A percentile compares a stretch with the other conserved stretches of the same genome.
Evolutionary conservation across 1,284 basidiomycete genomes (phyloP).

Genomic region (Moesziomyces sp.): DNA sequence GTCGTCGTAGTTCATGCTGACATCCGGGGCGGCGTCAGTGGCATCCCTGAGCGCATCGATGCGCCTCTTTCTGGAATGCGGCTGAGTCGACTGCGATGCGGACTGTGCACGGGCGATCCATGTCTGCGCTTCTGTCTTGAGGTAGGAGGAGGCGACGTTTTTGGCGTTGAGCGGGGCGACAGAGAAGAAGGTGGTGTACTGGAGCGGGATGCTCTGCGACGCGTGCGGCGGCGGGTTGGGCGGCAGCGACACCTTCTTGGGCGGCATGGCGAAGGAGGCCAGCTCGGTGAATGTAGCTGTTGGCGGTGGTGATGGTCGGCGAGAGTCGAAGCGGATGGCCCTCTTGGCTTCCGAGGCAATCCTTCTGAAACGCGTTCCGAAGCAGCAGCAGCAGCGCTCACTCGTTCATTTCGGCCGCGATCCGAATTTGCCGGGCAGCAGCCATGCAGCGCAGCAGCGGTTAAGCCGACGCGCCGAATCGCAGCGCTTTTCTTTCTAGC

Average conservation of each 20-base stretch:
- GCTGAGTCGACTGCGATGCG: conserved; percentile 13
- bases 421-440: no score
- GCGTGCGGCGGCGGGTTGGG: conserved; percentile 52
- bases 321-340: conserved; percentile 1
- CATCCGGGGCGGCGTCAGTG: conserved; percentile 17
- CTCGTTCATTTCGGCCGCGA: no score
- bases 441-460: no score
- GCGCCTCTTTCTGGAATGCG: conserved; percentile 35
- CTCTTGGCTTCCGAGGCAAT: neutral
- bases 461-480: no score
- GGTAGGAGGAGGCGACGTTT: conserved; percentile 63
- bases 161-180: conserved; percentile 65
- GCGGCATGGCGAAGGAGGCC: conserved; percentile 30
- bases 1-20: conserved; percentile 29
- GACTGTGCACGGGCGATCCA: conserved; percentile 55
- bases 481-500: no score
- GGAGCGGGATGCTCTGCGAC: conserved; percentile 56
- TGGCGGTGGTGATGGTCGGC: conserved; percentile 6
- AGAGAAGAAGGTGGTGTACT: conserved; percentile 60
- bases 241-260: conserved; percentile 56
- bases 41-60: conserved; percentile 23
- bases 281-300: no score
- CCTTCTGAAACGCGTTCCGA: no score
- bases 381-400: no score
- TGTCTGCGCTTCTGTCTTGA: conserved; percentile 65